Percentiles rank a stretch among this genome's conserved stretches.
Evolutionary conservation across 2,329 filamentous ascomycete genomes (phyloP).

Genomic region (Ploettnerulaceae sp.): DNA sequence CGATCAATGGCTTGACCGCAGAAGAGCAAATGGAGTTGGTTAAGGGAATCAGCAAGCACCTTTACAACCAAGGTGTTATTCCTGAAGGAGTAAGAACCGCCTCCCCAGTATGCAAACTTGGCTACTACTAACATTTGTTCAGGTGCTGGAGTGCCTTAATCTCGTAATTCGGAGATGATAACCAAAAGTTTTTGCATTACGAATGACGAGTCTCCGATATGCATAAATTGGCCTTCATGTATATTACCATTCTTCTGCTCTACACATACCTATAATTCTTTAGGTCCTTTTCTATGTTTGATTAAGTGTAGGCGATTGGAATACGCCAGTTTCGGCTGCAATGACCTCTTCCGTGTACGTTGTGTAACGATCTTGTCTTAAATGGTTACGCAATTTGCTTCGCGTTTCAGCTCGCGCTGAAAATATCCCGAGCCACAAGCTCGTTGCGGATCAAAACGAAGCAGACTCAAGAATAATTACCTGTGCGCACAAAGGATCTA

Average conservation of each 20-base stretch:
- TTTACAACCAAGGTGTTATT: slow-evolving; percentile 55
- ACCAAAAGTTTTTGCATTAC: slow-evolving; percentile 22
- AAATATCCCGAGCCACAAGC: too few species aligned
- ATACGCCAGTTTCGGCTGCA: not conserved
- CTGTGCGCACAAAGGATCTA: too few species aligned
- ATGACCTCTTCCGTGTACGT: not conserved
- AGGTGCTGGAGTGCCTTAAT: slow-evolving; percentile 31
- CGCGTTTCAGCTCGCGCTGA: too few species aligned
- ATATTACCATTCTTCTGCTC: slow-evolving; percentile 26
- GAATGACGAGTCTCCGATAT: slow-evolving; percentile 26
- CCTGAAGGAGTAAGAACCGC: slow-evolving; percentile 32
- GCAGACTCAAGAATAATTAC: too few species aligned
- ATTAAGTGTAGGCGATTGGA: not conserved
- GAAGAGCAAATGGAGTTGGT: slow-evolving; percentile 88
- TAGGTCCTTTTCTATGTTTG: not conserved
- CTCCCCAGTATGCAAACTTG: not conserved
- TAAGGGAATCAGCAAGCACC: slow-evolving; percentile 57
- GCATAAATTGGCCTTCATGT: slow-evolving; percentile 20
- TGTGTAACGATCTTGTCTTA: not conserved
- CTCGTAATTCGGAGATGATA: slow-evolving; percentile 25
- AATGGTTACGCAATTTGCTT: too few species aligned
- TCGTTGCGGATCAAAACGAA: too few species aligned
- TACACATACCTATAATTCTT: slow-evolving; percentile 16
- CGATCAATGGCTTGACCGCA: slow-evolving; percentile 79
- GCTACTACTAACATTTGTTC: slow-evolving; percentile 7